phyloP scores from a whole-genome alignment of 768 basidiomycete genomes.

The Multifurca ochricompacta region DNA sequence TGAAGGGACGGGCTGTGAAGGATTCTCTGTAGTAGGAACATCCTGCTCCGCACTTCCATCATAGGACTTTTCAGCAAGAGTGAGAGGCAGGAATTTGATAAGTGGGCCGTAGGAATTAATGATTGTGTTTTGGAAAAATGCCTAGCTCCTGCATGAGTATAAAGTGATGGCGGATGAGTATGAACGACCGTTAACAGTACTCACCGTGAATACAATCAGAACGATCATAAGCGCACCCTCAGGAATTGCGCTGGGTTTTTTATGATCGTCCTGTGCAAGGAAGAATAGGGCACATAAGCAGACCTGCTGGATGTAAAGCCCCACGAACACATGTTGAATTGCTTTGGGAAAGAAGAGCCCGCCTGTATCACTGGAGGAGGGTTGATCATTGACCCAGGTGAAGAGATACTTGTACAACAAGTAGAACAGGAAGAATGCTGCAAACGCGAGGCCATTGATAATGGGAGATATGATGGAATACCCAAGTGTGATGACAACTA shows the following conservation, averaged over 20 bases:
- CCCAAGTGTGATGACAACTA: slow-evolving; percentile 72
- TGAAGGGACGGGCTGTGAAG: neutral
- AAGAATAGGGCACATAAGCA: slow-evolving; percentile 88
- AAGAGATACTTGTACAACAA: slow-evolving; percentile 57
- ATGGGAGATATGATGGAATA: slow-evolving; percentile 90
- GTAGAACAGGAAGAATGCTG: slow-evolving; percentile 79
- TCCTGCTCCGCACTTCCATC: slow-evolving; percentile 8
- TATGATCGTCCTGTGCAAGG: slow-evolving; percentile 54
- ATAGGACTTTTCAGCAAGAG: slow-evolving; percentile 65
- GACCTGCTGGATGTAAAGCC: slow-evolving; percentile 84
- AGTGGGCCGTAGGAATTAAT: slow-evolving; percentile 78
- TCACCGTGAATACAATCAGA: slow-evolving; percentile 73
- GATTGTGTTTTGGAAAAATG: slow-evolving; percentile 65
- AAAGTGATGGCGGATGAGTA: neutral
- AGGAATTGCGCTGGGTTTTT: slow-evolving; percentile 49
- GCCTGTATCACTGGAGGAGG: slow-evolving; percentile 67
- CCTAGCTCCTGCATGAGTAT: slow-evolving; percentile 31
- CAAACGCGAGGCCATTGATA: slow-evolving; percentile 82
- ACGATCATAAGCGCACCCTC: slow-evolving; percentile 83
- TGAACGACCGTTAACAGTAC: slow-evolving; percentile 21
- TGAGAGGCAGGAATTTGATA: slow-evolving; percentile 69
- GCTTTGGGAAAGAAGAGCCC: slow-evolving; percentile 96
- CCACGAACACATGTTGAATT: slow-evolving; percentile 87
- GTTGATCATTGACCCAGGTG: slow-evolving; percentile 56
- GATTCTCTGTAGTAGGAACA: neutral